A percentile compares a stretch with the other conserved stretches of the same genome.
Evolutionary conservation across 305 asterid genomes (phyloP).

Genomic region (Fraxinus latifolia): DNA sequence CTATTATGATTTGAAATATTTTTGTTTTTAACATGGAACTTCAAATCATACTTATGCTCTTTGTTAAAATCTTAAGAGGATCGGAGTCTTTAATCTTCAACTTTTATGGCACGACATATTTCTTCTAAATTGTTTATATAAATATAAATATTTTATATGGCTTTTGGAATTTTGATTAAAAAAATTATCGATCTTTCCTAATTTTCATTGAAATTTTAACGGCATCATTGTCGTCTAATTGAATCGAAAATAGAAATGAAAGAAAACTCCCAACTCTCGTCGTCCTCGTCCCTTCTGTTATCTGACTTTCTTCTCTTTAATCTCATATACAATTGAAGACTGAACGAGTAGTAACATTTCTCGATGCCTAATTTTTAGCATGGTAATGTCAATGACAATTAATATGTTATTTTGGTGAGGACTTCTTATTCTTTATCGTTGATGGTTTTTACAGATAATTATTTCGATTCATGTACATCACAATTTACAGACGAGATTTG

Average conservation of each 20-base stretch:
- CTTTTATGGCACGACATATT: neutral
- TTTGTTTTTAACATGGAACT: neutral
- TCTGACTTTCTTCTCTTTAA: too few relatives aligned
- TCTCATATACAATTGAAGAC: neutral
- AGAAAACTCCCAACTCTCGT: neutral
- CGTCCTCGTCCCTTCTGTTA: neutral
- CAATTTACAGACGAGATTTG: too few relatives aligned
- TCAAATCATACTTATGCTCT: neutral
- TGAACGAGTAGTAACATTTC: neutral
- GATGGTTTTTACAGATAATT: neutral
- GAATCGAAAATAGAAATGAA: neutral
- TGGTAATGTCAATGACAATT: neutral
- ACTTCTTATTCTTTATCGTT: neutral
- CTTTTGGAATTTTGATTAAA: neutral
- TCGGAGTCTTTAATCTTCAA: neutral
- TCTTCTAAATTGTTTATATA: neutral
- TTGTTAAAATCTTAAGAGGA: too few relatives aligned
- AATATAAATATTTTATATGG: too few relatives aligned
- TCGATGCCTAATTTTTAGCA: neutral
- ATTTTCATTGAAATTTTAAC: too few relatives aligned
- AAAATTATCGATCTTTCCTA: too few relatives aligned
- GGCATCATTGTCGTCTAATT: neutral
- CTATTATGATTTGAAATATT: neutral
- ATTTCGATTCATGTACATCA: too few relatives aligned
- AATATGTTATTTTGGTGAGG: neutral